Conservation (phyloP, 352 stramenopile species). For the Phytophthora citricola region DNA sequence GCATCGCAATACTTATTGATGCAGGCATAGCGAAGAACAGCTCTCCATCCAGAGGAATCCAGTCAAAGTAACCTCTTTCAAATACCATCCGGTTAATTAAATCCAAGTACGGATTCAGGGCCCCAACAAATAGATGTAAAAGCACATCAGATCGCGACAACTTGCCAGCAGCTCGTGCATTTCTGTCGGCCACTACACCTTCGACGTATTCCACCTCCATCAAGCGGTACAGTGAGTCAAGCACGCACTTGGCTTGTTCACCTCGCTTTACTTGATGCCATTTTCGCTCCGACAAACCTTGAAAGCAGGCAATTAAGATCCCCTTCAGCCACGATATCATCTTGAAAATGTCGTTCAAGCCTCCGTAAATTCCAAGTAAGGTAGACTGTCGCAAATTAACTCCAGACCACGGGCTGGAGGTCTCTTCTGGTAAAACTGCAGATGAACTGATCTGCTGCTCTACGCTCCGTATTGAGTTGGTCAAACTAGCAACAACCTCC, state of each 20-base stretch:
- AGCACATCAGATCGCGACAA: slow-evolving; percentile 58
- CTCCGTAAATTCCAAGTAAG: slow-evolving; percentile 49
- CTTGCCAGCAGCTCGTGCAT: not conserved
- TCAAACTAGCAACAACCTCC: slow-evolving; percentile 33
- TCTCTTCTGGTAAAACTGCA: slow-evolving; percentile 3
- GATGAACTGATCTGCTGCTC: slow-evolving; percentile 22
- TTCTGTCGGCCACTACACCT: slow-evolving; percentile 19
- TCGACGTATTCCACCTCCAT: slow-evolving; percentile 53
- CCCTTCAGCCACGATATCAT: slow-evolving; percentile 54
- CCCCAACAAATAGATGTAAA: slow-evolving; percentile 48
- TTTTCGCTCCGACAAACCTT: slow-evolving; percentile 19
- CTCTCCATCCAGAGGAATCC: slow-evolving; percentile 51
- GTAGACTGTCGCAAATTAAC: slow-evolving; percentile 41
- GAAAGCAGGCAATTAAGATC: slow-evolving; percentile 44
- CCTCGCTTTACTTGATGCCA: slow-evolving; percentile 40
- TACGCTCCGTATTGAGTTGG: slow-evolving; percentile 30
- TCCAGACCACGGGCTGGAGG: slow-evolving; percentile 34
- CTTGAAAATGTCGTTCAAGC: slow-evolving; percentile 52
- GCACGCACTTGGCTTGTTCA: slow-evolving; percentile 48
- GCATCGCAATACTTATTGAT: slow-evolving; percentile 16
- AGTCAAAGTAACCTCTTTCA: slow-evolving; percentile 46
- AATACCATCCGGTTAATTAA: slow-evolving; percentile 61
- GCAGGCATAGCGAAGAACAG: slow-evolving; percentile 55
- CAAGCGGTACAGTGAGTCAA: slow-evolving; percentile 52
- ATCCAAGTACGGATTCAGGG: slow-evolving; percentile 60